A percentile compares a stretch with the other conserved stretches of the same genome.
Conservation (phyloP, 495 filamentous ascomycete species). For the Neurospora sp. region DNA sequence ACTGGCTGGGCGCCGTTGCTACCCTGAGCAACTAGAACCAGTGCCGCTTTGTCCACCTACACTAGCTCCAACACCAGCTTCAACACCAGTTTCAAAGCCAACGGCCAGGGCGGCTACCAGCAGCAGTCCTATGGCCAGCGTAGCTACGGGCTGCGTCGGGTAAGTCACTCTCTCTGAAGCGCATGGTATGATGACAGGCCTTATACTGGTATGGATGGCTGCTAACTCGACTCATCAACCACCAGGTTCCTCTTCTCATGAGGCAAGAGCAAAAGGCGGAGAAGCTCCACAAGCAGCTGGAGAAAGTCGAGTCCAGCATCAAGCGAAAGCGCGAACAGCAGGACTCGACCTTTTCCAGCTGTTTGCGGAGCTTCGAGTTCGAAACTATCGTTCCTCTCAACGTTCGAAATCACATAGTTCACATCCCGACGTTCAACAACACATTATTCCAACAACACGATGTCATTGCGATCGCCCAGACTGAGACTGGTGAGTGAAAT, state of each 20-base stretch:
- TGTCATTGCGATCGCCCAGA: too few relatives aligned
- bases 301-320: slow-evolving; percentile 43
- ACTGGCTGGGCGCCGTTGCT: neutral
- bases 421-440: too few relatives aligned
- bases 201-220: neutral
- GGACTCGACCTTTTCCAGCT: too few relatives aligned
- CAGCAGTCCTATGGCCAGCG: neutral
- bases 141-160: neutral
- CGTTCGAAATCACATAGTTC: too few relatives aligned
- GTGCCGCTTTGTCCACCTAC: neutral
- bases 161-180: neutral
- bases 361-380: neutral
- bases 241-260: slow-evolving; percentile 19
- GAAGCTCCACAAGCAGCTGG: slow-evolving; percentile 39
- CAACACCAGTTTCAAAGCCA: neutral
- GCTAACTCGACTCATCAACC: neutral
- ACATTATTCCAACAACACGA: too few relatives aligned
- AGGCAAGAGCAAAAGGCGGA: slow-evolving; percentile 36
- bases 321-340: too few relatives aligned
- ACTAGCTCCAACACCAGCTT: neutral
- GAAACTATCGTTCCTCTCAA: neutral
- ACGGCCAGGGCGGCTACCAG: neutral
- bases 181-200: neutral
- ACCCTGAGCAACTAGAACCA: neutral
- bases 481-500: neutral